Conservation (phyloP, 2,329 filamentous ascomycete species). For the Ceratocystis eucalypticola region DNA sequence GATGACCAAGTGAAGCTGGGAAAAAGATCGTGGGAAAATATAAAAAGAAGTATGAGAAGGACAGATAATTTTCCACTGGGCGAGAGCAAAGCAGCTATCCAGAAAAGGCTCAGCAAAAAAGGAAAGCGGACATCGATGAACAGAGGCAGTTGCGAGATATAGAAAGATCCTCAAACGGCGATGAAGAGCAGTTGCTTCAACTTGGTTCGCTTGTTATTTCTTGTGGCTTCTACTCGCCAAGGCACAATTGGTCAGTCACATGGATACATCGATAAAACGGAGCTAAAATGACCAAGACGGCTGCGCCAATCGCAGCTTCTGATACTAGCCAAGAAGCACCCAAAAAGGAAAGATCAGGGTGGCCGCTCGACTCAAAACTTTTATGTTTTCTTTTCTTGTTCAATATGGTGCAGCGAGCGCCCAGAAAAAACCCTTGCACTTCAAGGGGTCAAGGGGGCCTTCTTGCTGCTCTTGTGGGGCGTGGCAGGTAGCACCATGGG, state of each 20-base stretch:
- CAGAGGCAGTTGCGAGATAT: constrained; percentile 9
- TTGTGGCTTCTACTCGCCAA: not conserved
- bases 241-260: constrained; percentile 1
- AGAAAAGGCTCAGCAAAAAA: not conserved
- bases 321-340: constrained; percentile 1
- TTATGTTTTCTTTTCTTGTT: not conserved
- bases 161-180: constrained; percentile 11
- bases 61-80: not conserved
- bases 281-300: constrained; percentile 9
- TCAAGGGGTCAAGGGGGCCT: not conserved
- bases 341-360: constrained; percentile 7
- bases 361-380: not conserved
- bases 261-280: constrained; percentile 9
- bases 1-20: not conserved
- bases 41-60: constrained; percentile 9
- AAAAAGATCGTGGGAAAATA: constrained; percentile 5
- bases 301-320: constrained; percentile 6
- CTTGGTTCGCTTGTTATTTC: not conserved
- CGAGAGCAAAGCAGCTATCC: not conserved
- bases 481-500: constrained; percentile 3
- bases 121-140: no score
- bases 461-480: not conserved
- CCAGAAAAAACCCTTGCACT: not conserved
- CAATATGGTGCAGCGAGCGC: not conserved
- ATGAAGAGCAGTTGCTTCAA: constrained; percentile 11